Evolutionary conservation across 495 filamentous ascomycete genomes (phyloP).

Genomic region (Bombardia bombarda): DNA sequence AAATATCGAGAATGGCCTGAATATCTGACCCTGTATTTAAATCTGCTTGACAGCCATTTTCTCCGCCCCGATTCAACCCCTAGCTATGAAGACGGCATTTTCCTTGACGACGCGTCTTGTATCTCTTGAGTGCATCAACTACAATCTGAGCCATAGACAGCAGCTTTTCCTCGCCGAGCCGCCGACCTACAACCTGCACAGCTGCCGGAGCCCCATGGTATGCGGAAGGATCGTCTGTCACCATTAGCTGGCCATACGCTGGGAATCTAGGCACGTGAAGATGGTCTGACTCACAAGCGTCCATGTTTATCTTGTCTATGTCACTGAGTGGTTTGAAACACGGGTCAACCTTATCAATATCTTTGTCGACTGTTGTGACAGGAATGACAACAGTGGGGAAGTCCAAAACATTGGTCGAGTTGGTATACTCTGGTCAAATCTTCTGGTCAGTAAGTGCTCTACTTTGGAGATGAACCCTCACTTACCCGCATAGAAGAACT

Average conservation of each 20-base stretch:
- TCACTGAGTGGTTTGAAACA: constrained; percentile 2
- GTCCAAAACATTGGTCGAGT: constrained; percentile 32
- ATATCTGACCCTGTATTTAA: too few species aligned
- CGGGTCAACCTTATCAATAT: constrained; percentile 13
- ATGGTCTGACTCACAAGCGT: constrained; percentile 1
- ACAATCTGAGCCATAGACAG: constrained; percentile 21
- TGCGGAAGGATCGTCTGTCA: constrained; percentile 25
- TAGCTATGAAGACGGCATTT: too few species aligned
- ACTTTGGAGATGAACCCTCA: neutral
- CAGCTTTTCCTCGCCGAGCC: constrained; percentile 26
- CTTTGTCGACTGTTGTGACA: constrained; percentile 31
- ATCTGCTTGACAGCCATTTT: too few species aligned
- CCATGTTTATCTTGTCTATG: constrained; percentile 4
- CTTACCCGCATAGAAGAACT: constrained; percentile 19
- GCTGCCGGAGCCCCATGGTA: constrained; percentile 30
- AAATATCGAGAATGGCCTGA: too few species aligned
- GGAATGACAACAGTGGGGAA: constrained; percentile 33
- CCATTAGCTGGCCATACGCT: neutral
- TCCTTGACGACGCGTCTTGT: too few species aligned
- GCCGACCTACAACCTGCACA: constrained; percentile 27
- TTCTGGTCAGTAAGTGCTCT: neutral
- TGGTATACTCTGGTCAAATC: constrained; percentile 16
- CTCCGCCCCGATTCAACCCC: too few species aligned
- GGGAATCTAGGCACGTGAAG: neutral
- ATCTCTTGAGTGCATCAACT: constrained; percentile 1